Evolutionary conservation across 768 basidiomycete genomes (phyloP).

Genomic region (Tricholoma hemisulphureum): DNA sequence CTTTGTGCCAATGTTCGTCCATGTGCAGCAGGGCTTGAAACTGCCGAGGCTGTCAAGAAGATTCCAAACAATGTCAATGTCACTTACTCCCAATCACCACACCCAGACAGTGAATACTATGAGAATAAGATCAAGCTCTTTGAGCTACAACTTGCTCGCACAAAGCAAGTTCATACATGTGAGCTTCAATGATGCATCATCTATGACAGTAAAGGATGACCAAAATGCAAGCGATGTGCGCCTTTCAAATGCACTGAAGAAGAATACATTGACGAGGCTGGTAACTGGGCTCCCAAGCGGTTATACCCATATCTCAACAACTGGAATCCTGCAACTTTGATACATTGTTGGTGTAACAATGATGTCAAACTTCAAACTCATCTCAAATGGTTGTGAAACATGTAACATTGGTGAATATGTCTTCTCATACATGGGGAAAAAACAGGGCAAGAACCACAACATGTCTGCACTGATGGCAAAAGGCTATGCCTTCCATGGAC

Average conservation of each 20-base stretch:
- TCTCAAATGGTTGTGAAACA: conserved; percentile 34
- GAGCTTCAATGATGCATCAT: conserved; percentile 20
- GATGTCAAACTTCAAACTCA: conserved; percentile 41
- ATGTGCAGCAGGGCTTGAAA: conserved; percentile 30
- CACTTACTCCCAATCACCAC: conserved; percentile 30
- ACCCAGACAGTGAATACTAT: conserved; percentile 26
- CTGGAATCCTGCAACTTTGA: conserved; percentile 25
- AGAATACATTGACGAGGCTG: conserved; percentile 22
- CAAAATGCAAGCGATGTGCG: conserved; percentile 32
- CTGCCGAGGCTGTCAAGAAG: conserved; percentile 16
- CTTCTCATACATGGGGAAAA: conserved; percentile 40
- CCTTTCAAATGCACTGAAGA: conserved; percentile 19
- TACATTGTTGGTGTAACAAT: conserved; percentile 35
- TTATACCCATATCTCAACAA: conserved; percentile 25
- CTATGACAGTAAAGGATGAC: conserved; percentile 15
- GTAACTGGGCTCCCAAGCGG: conserved; percentile 25
- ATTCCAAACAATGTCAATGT: conserved; percentile 27
- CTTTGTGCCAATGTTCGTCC: conserved; percentile 35
- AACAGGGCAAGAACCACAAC: conserved; percentile 34
- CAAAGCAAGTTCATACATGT: conserved; percentile 35
- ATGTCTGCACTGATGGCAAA: conserved; percentile 36
- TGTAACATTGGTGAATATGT: conserved; percentile 36
- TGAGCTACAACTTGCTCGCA: conserved; percentile 23
- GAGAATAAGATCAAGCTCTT: conserved; percentile 6
- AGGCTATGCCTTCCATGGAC: conserved; percentile 24